Evolutionary conservation across 768 basidiomycete species (phyloP).

Genomic region (Basidioascus undulatus): DNA sequence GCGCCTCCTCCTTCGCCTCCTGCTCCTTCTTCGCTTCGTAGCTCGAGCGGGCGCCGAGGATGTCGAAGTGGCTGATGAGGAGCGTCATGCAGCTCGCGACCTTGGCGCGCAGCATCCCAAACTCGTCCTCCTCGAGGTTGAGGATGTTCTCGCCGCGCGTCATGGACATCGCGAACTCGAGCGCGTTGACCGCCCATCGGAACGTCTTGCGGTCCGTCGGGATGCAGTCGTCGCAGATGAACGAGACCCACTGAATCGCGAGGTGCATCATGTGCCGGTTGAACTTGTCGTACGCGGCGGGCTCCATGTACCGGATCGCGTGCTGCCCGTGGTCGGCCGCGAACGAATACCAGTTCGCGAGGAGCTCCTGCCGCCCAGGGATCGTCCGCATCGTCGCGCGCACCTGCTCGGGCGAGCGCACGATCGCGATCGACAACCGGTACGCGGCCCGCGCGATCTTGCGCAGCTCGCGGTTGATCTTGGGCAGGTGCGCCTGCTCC

Average conservation of each 20-base stretch:
- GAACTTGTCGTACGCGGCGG: conserved; percentile 37
- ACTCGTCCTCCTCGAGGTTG: conserved; percentile 65
- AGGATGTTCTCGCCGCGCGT: conserved; percentile 74
- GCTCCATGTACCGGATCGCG: conserved; percentile 70
- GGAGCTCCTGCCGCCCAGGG: conserved; percentile 44
- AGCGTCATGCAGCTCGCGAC: conserved; percentile 91
- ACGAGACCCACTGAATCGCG: conserved; percentile 92
- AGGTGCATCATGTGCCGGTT: conserved; percentile 62
- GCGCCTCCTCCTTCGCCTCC: conserved; percentile 24
- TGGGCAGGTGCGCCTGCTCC: conserved; percentile 71
- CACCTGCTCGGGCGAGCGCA: conserved; percentile 74
- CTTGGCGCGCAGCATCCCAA: conserved; percentile 66
- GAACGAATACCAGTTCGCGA: conserved; percentile 85
- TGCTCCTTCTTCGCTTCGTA: conserved; percentile 73
- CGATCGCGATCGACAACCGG: conserved; percentile 72
- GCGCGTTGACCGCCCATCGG: conserved; percentile 89
- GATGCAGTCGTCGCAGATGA: conserved; percentile 95
- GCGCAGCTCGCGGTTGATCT: conserved; percentile 65
- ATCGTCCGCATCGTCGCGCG: conserved; percentile 30
- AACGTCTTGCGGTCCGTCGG: conserved; percentile 87
- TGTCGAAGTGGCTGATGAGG: conserved; percentile 93
- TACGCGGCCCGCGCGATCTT: conserved; percentile 78
- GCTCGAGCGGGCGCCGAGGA: conserved; percentile 75
- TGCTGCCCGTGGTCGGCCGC: conserved; percentile 91
- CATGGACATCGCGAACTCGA: conserved; percentile 72